These are phyloP conservation scores for Rossbeevera mucosa DNA, from an alignment of 768 basidiomycete species.

Conservation along the genomic window DNA sequence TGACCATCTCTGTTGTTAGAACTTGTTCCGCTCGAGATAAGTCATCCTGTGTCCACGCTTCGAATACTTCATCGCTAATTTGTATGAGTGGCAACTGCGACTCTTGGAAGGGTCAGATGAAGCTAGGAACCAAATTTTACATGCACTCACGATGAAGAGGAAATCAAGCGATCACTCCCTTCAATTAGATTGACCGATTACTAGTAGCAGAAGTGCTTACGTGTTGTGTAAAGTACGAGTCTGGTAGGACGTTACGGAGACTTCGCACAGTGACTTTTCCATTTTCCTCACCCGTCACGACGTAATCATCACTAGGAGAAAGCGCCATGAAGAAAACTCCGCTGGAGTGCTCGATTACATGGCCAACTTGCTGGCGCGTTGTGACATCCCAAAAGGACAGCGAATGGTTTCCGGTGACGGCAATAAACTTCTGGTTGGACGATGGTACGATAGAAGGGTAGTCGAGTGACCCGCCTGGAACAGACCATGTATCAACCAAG, in stretches of 20 bases:
- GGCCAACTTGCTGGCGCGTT: neutral
- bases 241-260: neutral
- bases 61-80: neutral
- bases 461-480: neutral
- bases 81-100: neutral
- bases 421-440: neutral
- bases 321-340: neutral
- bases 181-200: neutral
- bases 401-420: neutral
- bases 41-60: neutral
- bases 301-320: neutral
- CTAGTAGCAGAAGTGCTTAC: neutral
- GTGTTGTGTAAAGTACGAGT: neutral
- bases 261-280: neutral
- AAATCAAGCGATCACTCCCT: no score
- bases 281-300: neutral
- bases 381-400: neutral
- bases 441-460: neutral
- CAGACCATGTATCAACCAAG: neutral
- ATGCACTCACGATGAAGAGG: neutral
- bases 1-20: neutral
- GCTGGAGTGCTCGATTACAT: neutral
- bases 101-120: neutral
- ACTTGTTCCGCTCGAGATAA: neutral
- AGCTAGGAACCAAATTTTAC: fast-evolving